Conservation (phyloP, 495 filamentous ascomycete genomes). For the Daldinia decipiens region DNA sequence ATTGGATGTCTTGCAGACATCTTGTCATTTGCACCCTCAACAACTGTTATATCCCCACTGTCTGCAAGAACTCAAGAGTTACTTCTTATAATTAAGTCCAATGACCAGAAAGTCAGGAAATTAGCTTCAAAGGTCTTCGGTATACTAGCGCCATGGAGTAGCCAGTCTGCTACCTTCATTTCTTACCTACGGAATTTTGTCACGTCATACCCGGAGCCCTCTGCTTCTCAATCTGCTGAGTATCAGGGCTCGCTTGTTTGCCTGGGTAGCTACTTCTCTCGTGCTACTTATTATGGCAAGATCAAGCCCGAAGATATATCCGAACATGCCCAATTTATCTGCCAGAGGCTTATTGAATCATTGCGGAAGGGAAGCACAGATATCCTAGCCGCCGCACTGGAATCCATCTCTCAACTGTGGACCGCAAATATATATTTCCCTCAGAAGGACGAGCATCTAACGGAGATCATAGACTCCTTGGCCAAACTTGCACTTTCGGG, state of each 20-base stretch:
- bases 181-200: constrained; percentile 34
- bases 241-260: constrained; percentile 47
- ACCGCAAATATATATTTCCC: constrained; percentile 60
- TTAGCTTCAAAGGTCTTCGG: constrained; percentile 78
- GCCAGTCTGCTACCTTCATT: constrained; percentile 27
- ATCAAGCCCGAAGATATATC: constrained; percentile 27
- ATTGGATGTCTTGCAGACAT: constrained; percentile 73
- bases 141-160: constrained; percentile 65
- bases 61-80: constrained; percentile 61
- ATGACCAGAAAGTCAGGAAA: constrained; percentile 70
- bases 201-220: constrained; percentile 29
- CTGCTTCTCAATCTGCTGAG: constrained; percentile 42
- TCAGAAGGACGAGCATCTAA: constrained; percentile 35
- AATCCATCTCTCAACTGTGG: constrained; percentile 78
- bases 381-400: constrained; percentile 63
- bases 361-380: constrained; percentile 41
- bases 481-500: constrained; percentile 75
- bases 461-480: constrained; percentile 66
- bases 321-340: constrained; percentile 40
- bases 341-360: constrained; percentile 24
- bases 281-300: constrained; percentile 37
- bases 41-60: constrained; percentile 60
- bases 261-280: constrained; percentile 43
- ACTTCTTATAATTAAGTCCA: constrained; percentile 70
- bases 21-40: constrained; percentile 68